phyloP scores from a whole-genome alignment of 1,284 basidiomycete genomes.

The Puccinia coronata region DNA sequence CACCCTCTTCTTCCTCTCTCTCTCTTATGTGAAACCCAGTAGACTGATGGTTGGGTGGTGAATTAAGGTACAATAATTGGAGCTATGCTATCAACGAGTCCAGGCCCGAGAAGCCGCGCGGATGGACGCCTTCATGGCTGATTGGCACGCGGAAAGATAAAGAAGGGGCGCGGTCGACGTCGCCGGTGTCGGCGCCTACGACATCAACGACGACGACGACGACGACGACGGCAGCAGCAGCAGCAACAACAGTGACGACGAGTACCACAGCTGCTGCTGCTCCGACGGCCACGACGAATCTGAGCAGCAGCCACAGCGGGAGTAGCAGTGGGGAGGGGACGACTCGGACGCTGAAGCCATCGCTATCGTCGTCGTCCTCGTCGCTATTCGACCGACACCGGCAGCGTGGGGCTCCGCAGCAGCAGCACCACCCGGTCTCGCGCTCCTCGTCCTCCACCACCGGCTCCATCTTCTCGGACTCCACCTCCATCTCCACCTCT shows the following conservation, averaged over 20 bases:
- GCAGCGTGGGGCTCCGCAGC: no score
- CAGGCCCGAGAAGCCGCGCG: constrained; percentile 53
- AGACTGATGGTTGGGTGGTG: not conserved
- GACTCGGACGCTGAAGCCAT: not conserved
- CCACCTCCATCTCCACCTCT: not conserved
- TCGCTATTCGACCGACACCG: not conserved
- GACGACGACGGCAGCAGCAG: no score
- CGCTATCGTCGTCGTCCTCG: not conserved
- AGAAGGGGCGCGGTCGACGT: not conserved
- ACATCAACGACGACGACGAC: not conserved
- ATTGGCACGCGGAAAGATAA: constrained; percentile 20
- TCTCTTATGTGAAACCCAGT: not conserved
- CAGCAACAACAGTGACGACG: no score
- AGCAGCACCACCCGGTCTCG: not conserved
- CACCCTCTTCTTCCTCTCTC: not conserved
- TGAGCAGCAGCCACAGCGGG: not conserved
- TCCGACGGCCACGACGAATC: no score
- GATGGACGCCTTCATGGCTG: constrained; percentile 58
- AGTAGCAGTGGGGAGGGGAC: no score
- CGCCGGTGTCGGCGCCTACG: not conserved
- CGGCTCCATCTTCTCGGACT: not conserved
- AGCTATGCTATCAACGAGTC: constrained; percentile 66
- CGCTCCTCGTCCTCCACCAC: not conserved
- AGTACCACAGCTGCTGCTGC: no score
- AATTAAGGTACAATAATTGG: constrained; percentile 83